Evolutionary conservation across 441 rosid species (phyloP).

Genomic region (Syzygium malaccense): DNA sequence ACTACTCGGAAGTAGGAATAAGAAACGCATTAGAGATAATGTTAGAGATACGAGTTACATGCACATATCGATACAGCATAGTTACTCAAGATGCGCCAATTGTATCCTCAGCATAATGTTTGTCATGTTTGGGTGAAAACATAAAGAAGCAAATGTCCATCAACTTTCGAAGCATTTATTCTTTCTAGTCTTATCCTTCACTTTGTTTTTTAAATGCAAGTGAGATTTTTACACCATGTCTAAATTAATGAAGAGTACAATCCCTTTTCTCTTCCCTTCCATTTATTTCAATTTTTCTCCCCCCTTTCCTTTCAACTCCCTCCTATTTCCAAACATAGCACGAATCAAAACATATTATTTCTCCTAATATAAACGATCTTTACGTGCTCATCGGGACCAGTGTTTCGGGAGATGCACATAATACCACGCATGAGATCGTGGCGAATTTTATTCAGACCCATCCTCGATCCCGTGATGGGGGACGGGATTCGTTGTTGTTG

Average conservation of each 20-base stretch:
- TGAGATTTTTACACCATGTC: too few relatives aligned
- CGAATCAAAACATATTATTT: not conserved
- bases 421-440: not conserved
- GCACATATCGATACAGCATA: not conserved
- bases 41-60: not conserved
- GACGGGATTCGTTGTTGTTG: too few relatives aligned
- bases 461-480: not conserved
- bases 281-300: not conserved
- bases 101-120: not conserved
- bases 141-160: too few relatives aligned
- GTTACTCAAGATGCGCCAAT: too few relatives aligned
- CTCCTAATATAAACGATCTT: not conserved
- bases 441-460: not conserved
- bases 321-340: too few relatives aligned
- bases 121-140: too few relatives aligned
- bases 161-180: not conserved
- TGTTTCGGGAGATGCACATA: not conserved
- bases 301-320: too few relatives aligned
- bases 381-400: rapidly evolving
- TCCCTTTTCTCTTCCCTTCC: not conserved
- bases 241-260: too few relatives aligned
- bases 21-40: not conserved
- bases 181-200: too few relatives aligned
- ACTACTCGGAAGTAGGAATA: not conserved
- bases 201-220: too few relatives aligned